Evolutionary conservation across 148 eudicot genomes (phyloP), one percentile per base, ranked within the genome.

Genomic region (Limonium bicolor): DNA sequence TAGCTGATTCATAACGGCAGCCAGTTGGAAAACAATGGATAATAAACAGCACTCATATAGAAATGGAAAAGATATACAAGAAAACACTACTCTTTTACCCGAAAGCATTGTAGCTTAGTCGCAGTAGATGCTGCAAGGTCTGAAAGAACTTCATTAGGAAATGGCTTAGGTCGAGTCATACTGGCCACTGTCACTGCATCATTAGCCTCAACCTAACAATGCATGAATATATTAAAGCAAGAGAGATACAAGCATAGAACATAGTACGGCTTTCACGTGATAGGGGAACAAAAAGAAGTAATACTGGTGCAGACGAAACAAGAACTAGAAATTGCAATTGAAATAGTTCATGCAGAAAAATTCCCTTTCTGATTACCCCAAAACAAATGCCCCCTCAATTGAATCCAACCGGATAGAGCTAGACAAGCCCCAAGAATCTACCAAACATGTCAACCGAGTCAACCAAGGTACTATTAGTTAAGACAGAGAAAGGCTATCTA

Each of bases 141-240:
- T 21, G 87, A 72, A 42, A 84, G 56, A 23, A 29, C 72, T 71
- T 90, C 97, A 67, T 70, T 73, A 35, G 93, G 87, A 59, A 84
- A 70, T 55, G 62, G 93, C 63, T 90, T 90, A 7, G 97, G 97
- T 54, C 82, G 71, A 57, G 73, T 80, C 95, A 84, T 90, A 51
- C 74, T 69, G 31, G 95, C 85, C 66, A 84, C 97, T 19, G 97
- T 73, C 35, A 80, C 95, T 19, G 79, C 85, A 65, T 84, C 95
- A 69, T 90, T 84, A 37, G 80, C 85, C 66, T 90, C 97, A 28
- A 90, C 97, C 97, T 90, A 51, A n/a, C n/a, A n/a, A n/a, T n/a
- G n/a, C n/a, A n/a, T n/a, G n/a, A n/a, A n/a, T n/a, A n/a, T n/a
- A n/a, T n/a, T n/a, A n/a, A n/a, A n/a, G n/a, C n/a, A n/a, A n/a